Conservation (phyloP, 1,139 yeast genomes). For the Lodderomyces orthopsilosis region DNA sequence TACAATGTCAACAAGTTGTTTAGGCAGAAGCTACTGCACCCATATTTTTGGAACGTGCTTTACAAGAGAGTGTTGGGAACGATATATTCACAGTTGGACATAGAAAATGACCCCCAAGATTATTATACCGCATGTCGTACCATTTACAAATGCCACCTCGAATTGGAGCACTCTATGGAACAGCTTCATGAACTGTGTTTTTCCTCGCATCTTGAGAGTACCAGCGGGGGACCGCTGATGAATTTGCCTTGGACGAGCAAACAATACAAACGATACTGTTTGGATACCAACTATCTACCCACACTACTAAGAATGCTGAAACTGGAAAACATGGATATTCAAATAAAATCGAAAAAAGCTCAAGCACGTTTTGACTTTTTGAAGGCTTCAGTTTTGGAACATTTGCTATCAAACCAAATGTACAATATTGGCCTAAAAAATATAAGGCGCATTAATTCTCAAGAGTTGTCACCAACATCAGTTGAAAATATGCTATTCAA, state of each 20-base stretch:
- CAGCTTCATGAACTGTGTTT: not conserved
- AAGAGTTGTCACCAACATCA: not conserved
- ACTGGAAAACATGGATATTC: not conserved
- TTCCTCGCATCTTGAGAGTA: not conserved
- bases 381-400: constrained; percentile 10
- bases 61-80: constrained; percentile 7
- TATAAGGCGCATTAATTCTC: not conserved
- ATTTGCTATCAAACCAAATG: constrained; percentile 15
- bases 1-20: constrained; percentile 15
- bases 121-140: not conserved
- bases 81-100: constrained; percentile 4
- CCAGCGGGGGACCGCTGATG: not conserved
- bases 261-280: not conserved
- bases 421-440: constrained; percentile 16
- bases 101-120: not conserved
- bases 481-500: constrained; percentile 26
- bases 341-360: not conserved
- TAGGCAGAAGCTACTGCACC: constrained; percentile 8
- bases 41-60: constrained; percentile 13
- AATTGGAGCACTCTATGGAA: not conserved
- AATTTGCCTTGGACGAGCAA: not conserved
- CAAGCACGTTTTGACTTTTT: not conserved
- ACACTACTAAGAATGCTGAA: not conserved
- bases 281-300: constrained; percentile 2
- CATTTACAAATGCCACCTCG: not conserved